Base-by-base conservation (phyloP, 441 rosid genomes). In the Gossypium davidsonii region DNA sequence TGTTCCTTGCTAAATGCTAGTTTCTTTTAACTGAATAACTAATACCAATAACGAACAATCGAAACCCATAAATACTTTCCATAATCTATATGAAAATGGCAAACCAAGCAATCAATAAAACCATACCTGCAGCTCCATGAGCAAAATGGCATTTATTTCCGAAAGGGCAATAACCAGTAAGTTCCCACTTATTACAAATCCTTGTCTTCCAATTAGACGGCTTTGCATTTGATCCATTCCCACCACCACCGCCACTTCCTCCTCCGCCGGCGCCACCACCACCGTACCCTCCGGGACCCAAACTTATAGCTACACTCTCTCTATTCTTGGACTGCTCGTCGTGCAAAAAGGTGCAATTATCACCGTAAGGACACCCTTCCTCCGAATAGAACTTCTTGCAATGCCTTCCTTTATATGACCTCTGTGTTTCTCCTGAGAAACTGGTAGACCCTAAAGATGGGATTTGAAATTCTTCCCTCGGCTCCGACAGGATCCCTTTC, bases 341-440 rank as follows among this genome's bases (percentile, higher is more conserved):
- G 2, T 91, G 98, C 83, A 90, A 62, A 78, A 93, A 90, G 2
- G 97, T 92, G 74, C 98, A 94, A 62, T 75, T 89, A 21, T 92
- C 98, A 23, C 98, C 97, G 76, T 92, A 91, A 0, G 98, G 97
- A 60, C 98, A 94, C 17, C 97, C 97, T 82, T 92, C 97, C 74
- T 92, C 97, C 4, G 92, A 88, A 59, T 88, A 92, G 71, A 94
- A 92, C 89, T 94, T 94, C 85, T 94, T 92, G 78, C 98, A 94
- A 73, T 94, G 97, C 53, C 96, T 85, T 67, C 98, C 95, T 81
- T 94, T 94, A 77, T 79, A 88, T 4, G 91, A 88, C 80, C 98
- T 85, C 72, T 84, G 97, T 1, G 89, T 78, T 78, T 91, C 98
- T 14, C 79, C 90, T 17, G 61, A 70, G 76, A 87, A 78, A 21